Evolutionary conservation across 1,284 basidiomycete genomes (phyloP), one percentile per base, ranked within the genome.

Genomic region (Austroboletus novae-zelandiae): DNA sequence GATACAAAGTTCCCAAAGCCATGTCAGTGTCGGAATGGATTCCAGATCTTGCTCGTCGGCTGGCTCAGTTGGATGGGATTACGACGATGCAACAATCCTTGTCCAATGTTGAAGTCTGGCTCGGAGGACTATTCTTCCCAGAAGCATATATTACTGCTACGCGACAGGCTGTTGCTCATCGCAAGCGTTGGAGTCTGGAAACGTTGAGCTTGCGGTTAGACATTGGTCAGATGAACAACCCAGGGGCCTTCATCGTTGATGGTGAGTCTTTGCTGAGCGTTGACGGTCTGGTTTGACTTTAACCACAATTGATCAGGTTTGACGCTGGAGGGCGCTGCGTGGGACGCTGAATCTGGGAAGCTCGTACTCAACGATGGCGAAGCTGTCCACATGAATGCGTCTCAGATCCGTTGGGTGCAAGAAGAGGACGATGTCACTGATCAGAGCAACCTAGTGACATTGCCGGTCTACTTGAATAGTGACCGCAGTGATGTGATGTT

Each of bases 61-160:
- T 98, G 35, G 78, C 70, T 18, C 95, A 97, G 66, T 78, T 98
- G 34, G 83, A 92, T 51, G 71, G 74, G n/a, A 85, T 96, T 54
- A 83, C 89, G 1, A 66, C 72, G 7, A 74, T 86, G 49, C 81
- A 86, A 17, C 66, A 69, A 56, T 81, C 79, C 59, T 71, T 90
- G 51, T 81, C 75, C 56, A 77, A 90, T 55, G 77, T 94, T 32
- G 86, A 90, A 66, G 87, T 92, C 35, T 93, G 91, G 89, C 79
- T 97, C 13, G 94, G 94, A 31, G 91, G 91, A 1, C 69, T 98
- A 47, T 97, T 98, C 80, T 94, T 92, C 79, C 95, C 95, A 1
- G 92, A 95, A 64, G 94, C 93, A 3, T 97, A 94, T 68, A 81
- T 98, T 61, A 97, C 94, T 1, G 94, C 94, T 1, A 95, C 93